Evolutionary conservation across 495 filamentous ascomycete genomes (phyloP).

Genomic region (Hypomontagnella submonticulosa): DNA sequence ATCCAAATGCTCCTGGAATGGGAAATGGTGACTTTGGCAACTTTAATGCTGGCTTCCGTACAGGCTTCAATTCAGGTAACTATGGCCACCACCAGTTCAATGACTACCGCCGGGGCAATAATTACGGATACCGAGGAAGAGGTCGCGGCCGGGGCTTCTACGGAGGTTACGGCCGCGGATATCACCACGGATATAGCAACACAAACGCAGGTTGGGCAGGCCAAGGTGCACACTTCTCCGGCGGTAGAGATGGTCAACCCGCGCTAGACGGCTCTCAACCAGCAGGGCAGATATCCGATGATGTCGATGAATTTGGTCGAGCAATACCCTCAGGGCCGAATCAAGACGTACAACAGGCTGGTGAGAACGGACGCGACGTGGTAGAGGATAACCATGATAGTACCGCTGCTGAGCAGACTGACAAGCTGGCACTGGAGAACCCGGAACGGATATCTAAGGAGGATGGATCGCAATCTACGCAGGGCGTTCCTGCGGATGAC

Average conservation of each 20-base stretch:
- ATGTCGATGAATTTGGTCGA: constrained; percentile 66
- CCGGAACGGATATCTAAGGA: constrained; percentile 39
- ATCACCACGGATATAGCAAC: constrained; percentile 51
- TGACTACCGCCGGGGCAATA: constrained; percentile 71
- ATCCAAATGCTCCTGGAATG: constrained; percentile 80
- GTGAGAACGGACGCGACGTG: constrained; percentile 35
- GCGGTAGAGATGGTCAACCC: constrained; percentile 53
- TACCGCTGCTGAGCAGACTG: constrained; percentile 31
- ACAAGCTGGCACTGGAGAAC: constrained; percentile 32
- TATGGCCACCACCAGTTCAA: constrained; percentile 69
- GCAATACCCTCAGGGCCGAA: constrained; percentile 49
- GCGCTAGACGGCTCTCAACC: constrained; percentile 50
- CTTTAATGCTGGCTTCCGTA: constrained; percentile 78
- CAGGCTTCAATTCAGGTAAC: constrained; percentile 69
- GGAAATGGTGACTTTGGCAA: constrained; percentile 83
- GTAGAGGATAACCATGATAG: constrained; percentile 27
- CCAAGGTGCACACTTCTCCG: constrained; percentile 46
- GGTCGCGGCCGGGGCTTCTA: constrained; percentile 73
- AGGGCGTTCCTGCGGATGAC: constrained; percentile 40
- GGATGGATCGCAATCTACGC: constrained; percentile 33
- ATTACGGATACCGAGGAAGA: constrained; percentile 66
- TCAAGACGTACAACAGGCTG: constrained; percentile 34
- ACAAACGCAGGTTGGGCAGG: constrained; percentile 40
- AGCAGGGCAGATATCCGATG: constrained; percentile 45
- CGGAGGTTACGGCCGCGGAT: constrained; percentile 56